Evolutionary conservation across 2,329 filamentous ascomycete species (phyloP).

Genomic region (Penicillium sp.): DNA sequence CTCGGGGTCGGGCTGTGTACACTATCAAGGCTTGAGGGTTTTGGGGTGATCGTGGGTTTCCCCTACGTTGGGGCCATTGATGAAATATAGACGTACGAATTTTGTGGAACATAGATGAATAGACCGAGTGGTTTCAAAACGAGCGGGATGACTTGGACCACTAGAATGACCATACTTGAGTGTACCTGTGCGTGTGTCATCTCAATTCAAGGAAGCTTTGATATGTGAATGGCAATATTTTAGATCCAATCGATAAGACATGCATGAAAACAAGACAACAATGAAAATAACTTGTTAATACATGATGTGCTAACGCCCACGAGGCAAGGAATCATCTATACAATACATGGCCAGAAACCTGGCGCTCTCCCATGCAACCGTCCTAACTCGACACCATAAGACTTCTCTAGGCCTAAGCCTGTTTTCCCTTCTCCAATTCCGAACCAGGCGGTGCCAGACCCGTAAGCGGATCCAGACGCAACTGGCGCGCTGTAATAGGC

Average conservation of each 20-base stretch:
- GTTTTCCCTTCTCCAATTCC: constrained; percentile 16
- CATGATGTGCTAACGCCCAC: constrained; percentile 26
- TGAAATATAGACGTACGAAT: constrained; percentile 12
- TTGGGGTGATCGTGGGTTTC: background rate
- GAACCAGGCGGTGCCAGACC: constrained; percentile 13
- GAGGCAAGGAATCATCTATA: constrained; percentile 35
- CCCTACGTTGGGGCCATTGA: background rate
- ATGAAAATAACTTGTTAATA: constrained; percentile 30
- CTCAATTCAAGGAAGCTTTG: background rate
- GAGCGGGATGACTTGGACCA: background rate
- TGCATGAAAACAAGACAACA: constrained; percentile 3
- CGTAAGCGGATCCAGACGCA: constrained; percentile 31
- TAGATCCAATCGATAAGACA: background rate
- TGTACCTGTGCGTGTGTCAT: background rate
- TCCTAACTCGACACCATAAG: constrained; percentile 1
- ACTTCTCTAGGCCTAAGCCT: background rate
- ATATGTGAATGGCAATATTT: background rate
- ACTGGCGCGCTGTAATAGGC: constrained; percentile 26
- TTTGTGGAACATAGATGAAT: background rate
- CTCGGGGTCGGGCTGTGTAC: constrained; percentile 33
- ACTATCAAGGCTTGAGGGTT: constrained; percentile 27
- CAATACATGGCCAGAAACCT: constrained; percentile 33
- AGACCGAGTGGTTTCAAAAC: background rate
- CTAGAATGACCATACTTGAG: background rate
- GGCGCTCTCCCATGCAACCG: constrained; percentile 22